Base-by-base conservation (phyloP, 2,329 filamentous ascomycete genomes). In the Alternaria longipes region DNA sequence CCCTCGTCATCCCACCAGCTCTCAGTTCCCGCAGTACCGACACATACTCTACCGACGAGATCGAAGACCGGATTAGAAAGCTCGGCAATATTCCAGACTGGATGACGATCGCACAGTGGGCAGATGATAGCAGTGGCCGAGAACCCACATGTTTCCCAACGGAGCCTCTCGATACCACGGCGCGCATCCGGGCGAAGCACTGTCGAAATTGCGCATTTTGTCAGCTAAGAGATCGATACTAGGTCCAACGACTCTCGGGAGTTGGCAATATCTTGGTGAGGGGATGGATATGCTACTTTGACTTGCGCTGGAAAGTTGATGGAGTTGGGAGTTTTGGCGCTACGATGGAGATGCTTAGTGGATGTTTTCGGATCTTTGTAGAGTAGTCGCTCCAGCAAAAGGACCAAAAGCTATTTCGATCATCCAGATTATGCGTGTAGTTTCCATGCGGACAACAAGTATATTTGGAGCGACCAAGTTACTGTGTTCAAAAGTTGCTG, bases 171-270 rank as follows among this genome's bases (percentile, higher is more conserved):
- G 54, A 63, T 22, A 63, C 63, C 2, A 56, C 59, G 1, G 18
- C 41, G 26, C 54, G 54, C 2, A 60, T 70, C 6, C 59, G 32
- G n/a, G 41, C 30, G 20, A 38, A 28, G 18, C 68, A 70, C 18
- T 54, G 56, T 47, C 38, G 30, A 14, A 28, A 50, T 5, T 70
- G 66, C 14, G 34, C 45, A 18, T 65, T 70, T 50, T 70, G 68
- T 40, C 44, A 55, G 30, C 52, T 28, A 54, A 47, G 55, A 18
- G 41, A 46, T 38, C 7, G 36, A 22, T 36, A 18, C 9, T 49
- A 41, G 18, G 38, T 22, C 18, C 18, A 3, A 22, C 20, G 7
- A 3, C 5, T 0, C 2, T 5, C 12, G 34, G n/a, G 18, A 49
- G 4, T 9, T 22, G 12, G 28, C 7, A 7, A 20, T n/a, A 12